Base-by-base conservation (phyloP, 1,139 yeast genomes). In the Sugiyamaella xylanicola region DNA sequence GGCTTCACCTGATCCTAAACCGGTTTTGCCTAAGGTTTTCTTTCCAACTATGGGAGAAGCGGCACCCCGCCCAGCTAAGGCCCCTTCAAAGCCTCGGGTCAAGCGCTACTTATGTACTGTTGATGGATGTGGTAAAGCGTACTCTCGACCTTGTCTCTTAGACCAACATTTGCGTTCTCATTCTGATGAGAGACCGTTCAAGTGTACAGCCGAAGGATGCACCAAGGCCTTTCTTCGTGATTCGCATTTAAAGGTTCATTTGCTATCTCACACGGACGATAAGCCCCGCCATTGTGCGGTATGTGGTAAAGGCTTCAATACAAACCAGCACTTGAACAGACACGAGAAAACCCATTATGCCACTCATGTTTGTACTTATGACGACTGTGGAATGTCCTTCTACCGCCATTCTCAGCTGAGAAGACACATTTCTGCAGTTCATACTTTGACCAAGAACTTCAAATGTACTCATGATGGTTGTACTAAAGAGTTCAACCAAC, bases 251-350 rank as follows among this genome's bases (percentile, higher is more conserved):
- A 82, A 83, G 53, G 82, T 91, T 19, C 99, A 93, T 68, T 61
- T 77, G 60, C 71, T 87, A 25, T 82, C 91, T 13, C 75, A 73
- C 36, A 74, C 80, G 4, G 77, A 76, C 1, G 80, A 78, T 15
- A 88, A 87, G 65, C 97, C 97, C 0, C 85, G 80, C 66, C 81
- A 77, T 54, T 93, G 99, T 66, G 72, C 83, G 0, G 72, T 78
- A 0, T 93, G 99, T 69, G 86, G 86, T 1, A 90, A 90, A 68
- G 96, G 97, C 1, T 87, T 89, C 56, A 86, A 86, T 59, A 81
- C 96, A 0, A 72, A 72, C 50, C 99, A 93, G 72, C 98, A 92
- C 68, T 74, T 91, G 60, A 82, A 81, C 62, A 78, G 97, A 56
- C 99, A 93, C 68, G 92, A 77, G 61, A 76, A 81, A 22, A 85